Base-by-base conservation (phyloP, 2,329 filamentous ascomycete genomes). In the Hypoxylon sp. region DNA sequence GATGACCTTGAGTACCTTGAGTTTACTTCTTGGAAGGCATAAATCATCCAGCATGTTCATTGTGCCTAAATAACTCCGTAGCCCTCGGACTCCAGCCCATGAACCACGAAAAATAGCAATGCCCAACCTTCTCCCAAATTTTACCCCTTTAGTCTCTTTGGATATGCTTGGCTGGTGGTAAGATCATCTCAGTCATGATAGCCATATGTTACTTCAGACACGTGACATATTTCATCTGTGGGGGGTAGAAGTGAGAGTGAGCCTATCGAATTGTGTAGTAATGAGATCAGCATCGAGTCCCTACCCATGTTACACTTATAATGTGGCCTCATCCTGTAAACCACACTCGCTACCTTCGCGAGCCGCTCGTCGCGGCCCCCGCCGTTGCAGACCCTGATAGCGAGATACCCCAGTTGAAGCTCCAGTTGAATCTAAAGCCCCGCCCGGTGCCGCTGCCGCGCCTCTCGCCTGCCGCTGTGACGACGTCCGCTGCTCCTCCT, bases 331-430 rank as follows among this genome's bases (percentile, higher is more conserved):
- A n/a, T 17, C 10, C 19, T 6, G 38, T 30, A 45, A 32, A 5
- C 28, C 17, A 34, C 5, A 19, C 32, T 28, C n/a, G 11, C 46
- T 68, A 70, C 45, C 59, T 38, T 38, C 36, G 52, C 49, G 66
- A 61, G 13, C 17, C 11, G 19, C 52, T 38, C 38, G 38, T 43
- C 32, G 13, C 32, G 1, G 50, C 41, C 28, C 63, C 65, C 57
- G 70, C 68, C 14, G 72, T 65, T 13, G 61, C 73, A 11, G 71
- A 72, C 6, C 70, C 72, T 3, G 70, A 69, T 14, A 78, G 56
- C 30, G 75, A 77, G 23, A 78, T 62, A 7, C 76, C 75, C 65
- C 71, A 74, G 66, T 73, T 70, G 56, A 76, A 71, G 45, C 72
- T 74, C 57, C 72, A 67, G 63, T 73, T 77, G 49, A 77, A 74